Evolutionary conservation across 768 basidiomycete genomes (phyloP).

Genomic region (Hygrophoropsis aurantiaca): DNA sequence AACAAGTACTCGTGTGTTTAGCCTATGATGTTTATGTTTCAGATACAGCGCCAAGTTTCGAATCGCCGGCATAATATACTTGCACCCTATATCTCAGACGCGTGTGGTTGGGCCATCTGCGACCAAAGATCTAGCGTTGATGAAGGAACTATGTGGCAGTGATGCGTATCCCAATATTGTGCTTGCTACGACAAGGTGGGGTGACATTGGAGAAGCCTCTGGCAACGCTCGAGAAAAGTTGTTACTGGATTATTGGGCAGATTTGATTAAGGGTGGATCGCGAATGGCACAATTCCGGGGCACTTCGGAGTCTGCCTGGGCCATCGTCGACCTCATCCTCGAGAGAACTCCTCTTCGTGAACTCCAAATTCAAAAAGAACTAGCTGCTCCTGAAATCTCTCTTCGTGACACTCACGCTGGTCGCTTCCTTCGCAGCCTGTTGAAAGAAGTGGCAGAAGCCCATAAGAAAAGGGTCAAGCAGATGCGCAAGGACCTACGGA

Average conservation of each 20-base stretch:
- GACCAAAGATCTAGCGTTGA: slow-evolving; percentile 28
- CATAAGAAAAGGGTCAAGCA: too few relatives aligned
- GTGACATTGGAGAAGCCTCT: slow-evolving; percentile 11
- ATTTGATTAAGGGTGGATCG: slow-evolving; percentile 27
- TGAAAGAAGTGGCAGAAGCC: too few relatives aligned
- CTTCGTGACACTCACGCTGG: too few relatives aligned
- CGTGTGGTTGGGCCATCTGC: slow-evolving; percentile 28
- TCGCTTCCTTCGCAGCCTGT: too few relatives aligned
- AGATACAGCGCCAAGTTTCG: slow-evolving; percentile 24
- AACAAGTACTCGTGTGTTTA: neutral
- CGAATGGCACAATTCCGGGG: slow-evolving; percentile 20
- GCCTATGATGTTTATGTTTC: neutral
- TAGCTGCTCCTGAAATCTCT: too few relatives aligned
- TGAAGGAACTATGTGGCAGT: slow-evolving; percentile 21
- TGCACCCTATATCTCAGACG: slow-evolving; percentile 34
- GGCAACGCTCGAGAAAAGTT: slow-evolving; percentile 27
- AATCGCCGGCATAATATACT: slow-evolving; percentile 33
- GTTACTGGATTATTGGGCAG: slow-evolving; percentile 28
- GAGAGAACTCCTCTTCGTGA: neutral
- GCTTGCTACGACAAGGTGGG: slow-evolving; percentile 37
- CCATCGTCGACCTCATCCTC: slow-evolving; percentile 19
- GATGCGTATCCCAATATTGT: slow-evolving; percentile 28
- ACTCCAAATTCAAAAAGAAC: too few relatives aligned
- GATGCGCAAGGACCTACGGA: too few relatives aligned
- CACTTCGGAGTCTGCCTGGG: slow-evolving; percentile 24